Percentiles rank a stretch among this genome's conserved stretches.
These are phyloP conservation scores for Aspergillus sp. DNA, from an alignment of 2,329 filamentous ascomycete genomes.

Conservation along the genomic window DNA sequence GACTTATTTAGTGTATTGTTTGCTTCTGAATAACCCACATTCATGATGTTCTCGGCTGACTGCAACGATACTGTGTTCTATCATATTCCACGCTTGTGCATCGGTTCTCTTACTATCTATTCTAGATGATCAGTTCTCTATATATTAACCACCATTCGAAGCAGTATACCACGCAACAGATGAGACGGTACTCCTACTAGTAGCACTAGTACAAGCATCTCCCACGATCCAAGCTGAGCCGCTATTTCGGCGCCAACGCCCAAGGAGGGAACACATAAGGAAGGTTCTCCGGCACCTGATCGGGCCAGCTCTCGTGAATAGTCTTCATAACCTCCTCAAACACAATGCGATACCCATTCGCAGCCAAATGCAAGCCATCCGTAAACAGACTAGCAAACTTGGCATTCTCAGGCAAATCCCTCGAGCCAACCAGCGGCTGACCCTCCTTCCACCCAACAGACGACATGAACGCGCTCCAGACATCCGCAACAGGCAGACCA, in stretches of 20 bases:
- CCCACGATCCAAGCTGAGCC: not conserved
- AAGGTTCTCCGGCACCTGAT: conserved; percentile 55
- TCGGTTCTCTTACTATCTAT: not conserved
- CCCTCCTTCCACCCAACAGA: conserved; percentile 57
- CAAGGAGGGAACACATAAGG: conserved; percentile 58
- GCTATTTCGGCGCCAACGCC: conserved; percentile 46
- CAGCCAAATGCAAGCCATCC: conserved; percentile 63
- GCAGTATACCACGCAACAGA: too few relatives aligned
- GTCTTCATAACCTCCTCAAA: conserved; percentile 56
- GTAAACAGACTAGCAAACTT: conserved; percentile 54
- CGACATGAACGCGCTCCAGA: conserved; percentile 77
- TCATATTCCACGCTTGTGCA: not conserved
- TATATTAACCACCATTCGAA: not conserved
- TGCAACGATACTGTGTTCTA: not conserved
- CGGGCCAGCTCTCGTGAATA: conserved; percentile 56
- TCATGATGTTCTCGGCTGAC: too few relatives aligned
- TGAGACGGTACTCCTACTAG: too few relatives aligned
- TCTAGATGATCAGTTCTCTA: not conserved
- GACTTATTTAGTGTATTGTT: too few relatives aligned
- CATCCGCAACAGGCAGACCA: conserved; percentile 68
- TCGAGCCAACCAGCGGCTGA: conserved; percentile 57
- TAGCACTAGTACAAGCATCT: too few relatives aligned
- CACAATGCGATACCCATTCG: conserved; percentile 58
- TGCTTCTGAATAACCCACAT: too few relatives aligned
- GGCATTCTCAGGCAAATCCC: conserved; percentile 60